These are phyloP conservation scores for Yamadazyma buinensis DNA, from an alignment of 1,139 yeast species.

Conservation along the genomic window DNA sequence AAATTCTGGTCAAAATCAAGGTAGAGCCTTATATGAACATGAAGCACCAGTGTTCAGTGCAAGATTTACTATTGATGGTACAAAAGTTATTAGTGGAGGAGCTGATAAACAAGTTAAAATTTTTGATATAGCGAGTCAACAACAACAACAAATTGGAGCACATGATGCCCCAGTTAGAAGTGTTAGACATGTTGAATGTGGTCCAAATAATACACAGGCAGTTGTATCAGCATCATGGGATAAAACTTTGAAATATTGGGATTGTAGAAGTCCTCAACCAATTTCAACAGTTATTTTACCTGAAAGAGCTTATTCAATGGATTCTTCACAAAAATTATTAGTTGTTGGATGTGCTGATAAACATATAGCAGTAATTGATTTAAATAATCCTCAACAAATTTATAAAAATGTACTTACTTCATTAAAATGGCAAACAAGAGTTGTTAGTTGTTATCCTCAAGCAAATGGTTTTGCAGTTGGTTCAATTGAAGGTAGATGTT, in stretches of 20 bases:
- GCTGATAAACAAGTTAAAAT: conserved; percentile 86
- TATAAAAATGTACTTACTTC: conserved; percentile 79
- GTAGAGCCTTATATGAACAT: conserved; percentile 87
- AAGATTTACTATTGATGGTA: conserved; percentile 83
- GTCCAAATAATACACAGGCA: conserved; percentile 75
- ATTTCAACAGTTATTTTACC: conserved; percentile 79
- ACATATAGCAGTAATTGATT: conserved; percentile 71
- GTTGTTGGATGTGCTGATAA: conserved; percentile 94
- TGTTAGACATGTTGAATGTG: conserved; percentile 78
- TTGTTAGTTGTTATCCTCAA: conserved; percentile 77
- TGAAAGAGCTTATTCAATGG: conserved; percentile 91
- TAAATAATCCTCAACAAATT: conserved; percentile 79
- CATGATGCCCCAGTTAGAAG: conserved; percentile 81
- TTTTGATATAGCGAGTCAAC: conserved; percentile 81
- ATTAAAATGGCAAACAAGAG: conserved; percentile 84
- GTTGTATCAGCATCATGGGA: conserved; percentile 97
- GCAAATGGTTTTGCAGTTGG: conserved; percentile 94
- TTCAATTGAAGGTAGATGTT: conserved; percentile 94
- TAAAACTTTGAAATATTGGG: conserved; percentile 92
- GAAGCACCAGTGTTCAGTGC: conserved; percentile 83
- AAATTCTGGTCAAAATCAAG: conserved; percentile 67
- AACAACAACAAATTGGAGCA: conserved; percentile 76
- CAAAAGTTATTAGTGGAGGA: conserved; percentile 87
- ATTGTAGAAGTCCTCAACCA: conserved; percentile 82
- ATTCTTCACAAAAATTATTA: conserved; percentile 69